phyloP scores from a whole-genome alignment of 768 basidiomycete genomes.

The Collybia nuda region DNA sequence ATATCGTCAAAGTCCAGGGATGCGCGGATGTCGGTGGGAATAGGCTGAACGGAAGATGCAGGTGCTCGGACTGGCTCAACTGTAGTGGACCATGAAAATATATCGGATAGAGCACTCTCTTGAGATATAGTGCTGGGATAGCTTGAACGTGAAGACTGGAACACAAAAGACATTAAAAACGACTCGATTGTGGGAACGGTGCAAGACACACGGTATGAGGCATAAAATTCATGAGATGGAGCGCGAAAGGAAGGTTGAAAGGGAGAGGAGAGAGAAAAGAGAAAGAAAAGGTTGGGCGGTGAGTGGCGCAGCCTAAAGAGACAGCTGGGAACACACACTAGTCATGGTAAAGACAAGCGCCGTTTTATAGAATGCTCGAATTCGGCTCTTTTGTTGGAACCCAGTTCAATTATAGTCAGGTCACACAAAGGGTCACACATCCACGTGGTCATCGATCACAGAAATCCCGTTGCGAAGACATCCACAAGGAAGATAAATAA shows the following conservation, averaged over 20 bases:
- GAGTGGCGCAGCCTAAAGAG: neutral
- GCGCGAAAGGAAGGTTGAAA: neutral
- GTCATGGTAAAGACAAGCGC: neutral
- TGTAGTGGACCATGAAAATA: constrained; percentile 28
- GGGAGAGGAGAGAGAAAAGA: neutral
- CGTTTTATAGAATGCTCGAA: too few species aligned
- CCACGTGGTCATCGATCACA: too few species aligned
- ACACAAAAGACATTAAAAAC: too few species aligned
- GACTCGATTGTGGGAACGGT: constrained; percentile 5
- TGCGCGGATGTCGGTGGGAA: constrained; percentile 24
- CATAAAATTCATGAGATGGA: neutral
- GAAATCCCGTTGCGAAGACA: too few species aligned
- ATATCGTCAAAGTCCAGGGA: constrained; percentile 18
- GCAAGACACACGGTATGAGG: neutral
- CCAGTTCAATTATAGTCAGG: too few species aligned
- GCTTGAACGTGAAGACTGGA: neutral
- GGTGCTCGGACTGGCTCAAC: constrained; percentile 15
- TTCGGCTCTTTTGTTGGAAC: too few species aligned
- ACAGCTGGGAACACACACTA: neutral
- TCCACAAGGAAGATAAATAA: too few species aligned
- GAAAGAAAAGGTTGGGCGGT: neutral
- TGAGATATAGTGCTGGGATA: constrained; percentile 9
- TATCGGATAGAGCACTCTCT: constrained; percentile 28
- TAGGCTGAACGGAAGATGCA: constrained; percentile 17
- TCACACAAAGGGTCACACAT: too few species aligned